Conservation (phyloP, 345 rosid species). For the Gossypium raimondii region DNA sequence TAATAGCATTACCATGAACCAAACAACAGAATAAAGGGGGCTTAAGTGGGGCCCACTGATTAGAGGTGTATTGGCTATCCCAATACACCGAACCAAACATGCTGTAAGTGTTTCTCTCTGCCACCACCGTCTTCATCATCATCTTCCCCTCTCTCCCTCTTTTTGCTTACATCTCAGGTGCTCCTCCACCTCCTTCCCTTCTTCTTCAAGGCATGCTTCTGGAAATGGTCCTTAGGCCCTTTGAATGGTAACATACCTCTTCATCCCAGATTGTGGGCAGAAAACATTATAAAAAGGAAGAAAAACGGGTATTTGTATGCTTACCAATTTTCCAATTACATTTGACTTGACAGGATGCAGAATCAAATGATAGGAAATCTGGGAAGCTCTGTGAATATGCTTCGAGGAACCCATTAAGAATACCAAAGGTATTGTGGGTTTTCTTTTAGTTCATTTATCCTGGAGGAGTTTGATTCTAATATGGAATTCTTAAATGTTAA, state of each 20-base stretch:
- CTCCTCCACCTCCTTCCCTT: too few relatives aligned
- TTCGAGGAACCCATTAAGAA: conserved; percentile 76
- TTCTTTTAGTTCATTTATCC: conserved; percentile 4
- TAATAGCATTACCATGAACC: too few relatives aligned
- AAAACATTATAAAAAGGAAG: too few relatives aligned
- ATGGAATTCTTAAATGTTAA: neutral
- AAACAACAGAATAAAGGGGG: too few relatives aligned
- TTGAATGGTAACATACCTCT: conserved; percentile 5
- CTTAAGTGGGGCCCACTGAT: too few relatives aligned
- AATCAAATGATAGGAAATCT: conserved; percentile 77
- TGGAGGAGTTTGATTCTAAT: neutral
- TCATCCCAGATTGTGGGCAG: too few relatives aligned
- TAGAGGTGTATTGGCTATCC: too few relatives aligned
- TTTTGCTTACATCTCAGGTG: too few relatives aligned
- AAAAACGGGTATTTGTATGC: neutral
- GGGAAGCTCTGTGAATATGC: conserved; percentile 94
- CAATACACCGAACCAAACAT: too few relatives aligned
- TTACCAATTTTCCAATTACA: neutral
- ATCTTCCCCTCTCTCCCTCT: too few relatives aligned
- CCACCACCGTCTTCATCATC: too few relatives aligned
- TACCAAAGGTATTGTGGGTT: conserved; percentile 62
- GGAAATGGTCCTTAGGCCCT: neutral
- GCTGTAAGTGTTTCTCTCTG: too few relatives aligned
- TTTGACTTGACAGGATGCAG: conserved; percentile 51
- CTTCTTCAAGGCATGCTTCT: neutral